phyloP scores from a whole-genome alignment of 1,284 basidiomycete species.

The Pascua sp. region DNA sequence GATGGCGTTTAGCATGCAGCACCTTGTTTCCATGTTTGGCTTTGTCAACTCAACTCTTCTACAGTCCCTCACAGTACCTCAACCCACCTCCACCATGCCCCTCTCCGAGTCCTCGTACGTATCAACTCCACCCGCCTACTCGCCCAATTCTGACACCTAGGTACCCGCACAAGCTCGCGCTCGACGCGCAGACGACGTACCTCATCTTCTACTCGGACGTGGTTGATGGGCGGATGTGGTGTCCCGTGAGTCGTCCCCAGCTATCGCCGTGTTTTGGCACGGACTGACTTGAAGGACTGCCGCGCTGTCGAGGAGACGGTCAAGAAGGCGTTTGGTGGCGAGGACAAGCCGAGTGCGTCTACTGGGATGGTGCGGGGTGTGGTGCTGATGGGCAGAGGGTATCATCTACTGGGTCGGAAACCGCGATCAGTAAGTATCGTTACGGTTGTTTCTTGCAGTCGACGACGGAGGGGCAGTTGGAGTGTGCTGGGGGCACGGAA shows the following conservation, averaged over 20 bases:
- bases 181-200: slow-evolving; percentile 41
- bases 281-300: slow-evolving; percentile 62
- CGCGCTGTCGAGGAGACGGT: slow-evolving; percentile 62
- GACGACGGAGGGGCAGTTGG: too few relatives aligned
- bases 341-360: slow-evolving; percentile 54
- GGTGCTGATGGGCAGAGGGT: slow-evolving; percentile 47
- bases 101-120: background rate
- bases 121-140: background rate
- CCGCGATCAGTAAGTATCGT: slow-evolving; percentile 57
- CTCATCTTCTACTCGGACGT: slow-evolving; percentile 50
- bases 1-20: too few relatives aligned
- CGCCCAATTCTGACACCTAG: slow-evolving; percentile 15
- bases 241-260: slow-evolving; percentile 40
- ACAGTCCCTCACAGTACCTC: background rate
- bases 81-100: background rate
- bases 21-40: background rate
- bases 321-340: slow-evolving; percentile 56
- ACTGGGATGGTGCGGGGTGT: background rate
- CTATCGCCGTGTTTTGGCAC: background rate
- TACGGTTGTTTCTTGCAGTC: too few relatives aligned
- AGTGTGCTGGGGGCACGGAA: too few relatives aligned
- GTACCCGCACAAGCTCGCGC: slow-evolving; percentile 40
- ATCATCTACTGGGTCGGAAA: slow-evolving; percentile 72
- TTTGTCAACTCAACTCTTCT: background rate
- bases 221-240: slow-evolving; percentile 51